Conservation (phyloP, 352 stramenopile species). For the Halophytophthora polymorphica region DNA sequence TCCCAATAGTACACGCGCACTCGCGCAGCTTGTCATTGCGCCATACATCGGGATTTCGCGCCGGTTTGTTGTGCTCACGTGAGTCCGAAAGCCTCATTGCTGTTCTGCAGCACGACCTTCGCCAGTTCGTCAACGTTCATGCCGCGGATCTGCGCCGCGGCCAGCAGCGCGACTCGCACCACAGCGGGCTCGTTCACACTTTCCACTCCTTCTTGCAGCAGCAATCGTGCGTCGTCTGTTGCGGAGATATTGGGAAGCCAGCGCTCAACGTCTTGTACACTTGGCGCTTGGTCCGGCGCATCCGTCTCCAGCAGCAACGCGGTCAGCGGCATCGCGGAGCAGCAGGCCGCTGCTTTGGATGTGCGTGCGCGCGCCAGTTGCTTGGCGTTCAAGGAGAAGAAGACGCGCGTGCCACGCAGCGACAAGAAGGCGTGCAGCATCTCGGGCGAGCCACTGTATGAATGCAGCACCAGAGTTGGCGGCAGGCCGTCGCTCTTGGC, state of each 20-base stretch:
- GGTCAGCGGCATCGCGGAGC: slow-evolving; percentile 37
- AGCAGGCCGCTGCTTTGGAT: slow-evolving; percentile 38
- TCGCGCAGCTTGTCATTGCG: neutral
- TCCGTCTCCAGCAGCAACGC: slow-evolving; percentile 73
- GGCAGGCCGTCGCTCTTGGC: slow-evolving; percentile 24
- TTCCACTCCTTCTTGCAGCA: slow-evolving; percentile 13
- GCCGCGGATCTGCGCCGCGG: slow-evolving; percentile 37
- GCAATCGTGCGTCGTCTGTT: slow-evolving; percentile 6
- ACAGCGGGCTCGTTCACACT: slow-evolving; percentile 52
- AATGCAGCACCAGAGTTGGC: slow-evolving; percentile 62
- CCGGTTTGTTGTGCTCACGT: slow-evolving; percentile 2
- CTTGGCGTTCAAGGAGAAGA: slow-evolving; percentile 76
- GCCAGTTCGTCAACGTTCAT: slow-evolving; percentile 33
- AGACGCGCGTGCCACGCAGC: slow-evolving; percentile 41
- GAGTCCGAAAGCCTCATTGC: slow-evolving; percentile 34
- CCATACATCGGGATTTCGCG: slow-evolving; percentile 9
- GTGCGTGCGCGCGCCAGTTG: slow-evolving; percentile 39
- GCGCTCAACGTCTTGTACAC: slow-evolving; percentile 13
- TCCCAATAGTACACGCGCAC: too few relatives aligned
- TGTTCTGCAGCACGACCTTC: slow-evolving; percentile 35
- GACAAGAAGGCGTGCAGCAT: slow-evolving; percentile 53
- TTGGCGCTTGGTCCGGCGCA: slow-evolving; percentile 59
- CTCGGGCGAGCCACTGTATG: slow-evolving; percentile 53
- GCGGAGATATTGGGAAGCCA: slow-evolving; percentile 3
- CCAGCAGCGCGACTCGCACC: slow-evolving; percentile 44